phyloP scores from a whole-genome alignment of 257 asterid species.

The Cruciata laevipes region DNA sequence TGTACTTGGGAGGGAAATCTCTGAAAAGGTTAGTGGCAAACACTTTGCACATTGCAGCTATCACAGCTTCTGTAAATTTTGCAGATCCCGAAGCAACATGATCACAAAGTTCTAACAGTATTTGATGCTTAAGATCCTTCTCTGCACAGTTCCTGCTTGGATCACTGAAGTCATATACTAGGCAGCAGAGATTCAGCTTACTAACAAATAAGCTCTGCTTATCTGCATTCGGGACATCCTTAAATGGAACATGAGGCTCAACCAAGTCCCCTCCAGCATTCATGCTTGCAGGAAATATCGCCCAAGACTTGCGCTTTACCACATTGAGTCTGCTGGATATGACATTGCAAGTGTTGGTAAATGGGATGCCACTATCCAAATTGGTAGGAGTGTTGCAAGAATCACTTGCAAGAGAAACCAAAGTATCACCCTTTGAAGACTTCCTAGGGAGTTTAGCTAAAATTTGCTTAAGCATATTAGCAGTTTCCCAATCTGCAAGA shows the following conservation, averaged over 20 bases:
- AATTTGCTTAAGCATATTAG: slow-evolving; percentile 46
- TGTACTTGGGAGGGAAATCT: slow-evolving; percentile 37
- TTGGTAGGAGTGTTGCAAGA: slow-evolving; percentile 27
- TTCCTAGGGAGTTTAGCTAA: slow-evolving; percentile 46
- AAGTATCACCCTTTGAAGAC: slow-evolving; percentile 30
- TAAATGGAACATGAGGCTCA: slow-evolving; percentile 34
- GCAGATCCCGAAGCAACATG: slow-evolving; percentile 38
- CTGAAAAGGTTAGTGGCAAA: slow-evolving; percentile 34
- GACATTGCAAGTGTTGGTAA: slow-evolving; percentile 38
- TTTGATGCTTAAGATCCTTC: slow-evolving; percentile 39
- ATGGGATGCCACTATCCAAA: slow-evolving; percentile 25
- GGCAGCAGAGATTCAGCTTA: slow-evolving; percentile 39
- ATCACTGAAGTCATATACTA: slow-evolving; percentile 36
- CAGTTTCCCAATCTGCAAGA: slow-evolving; percentile 23
- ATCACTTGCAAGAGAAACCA: slow-evolving; percentile 28
- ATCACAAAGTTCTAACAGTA: slow-evolving; percentile 32
- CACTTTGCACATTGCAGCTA: slow-evolving; percentile 42
- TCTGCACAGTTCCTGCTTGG: slow-evolving; percentile 26
- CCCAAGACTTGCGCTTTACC: slow-evolving; percentile 40
- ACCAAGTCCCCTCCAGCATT: slow-evolving; percentile 33
- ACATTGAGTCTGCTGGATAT: slow-evolving; percentile 34
- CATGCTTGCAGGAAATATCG: slow-evolving; percentile 43
- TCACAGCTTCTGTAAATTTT: slow-evolving; percentile 30
- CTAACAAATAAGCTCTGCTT: slow-evolving; percentile 36
- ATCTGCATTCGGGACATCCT: slow-evolving; percentile 38